Conservation (phyloP, 768 basidiomycete species). For the Collybia sp. region DNA sequence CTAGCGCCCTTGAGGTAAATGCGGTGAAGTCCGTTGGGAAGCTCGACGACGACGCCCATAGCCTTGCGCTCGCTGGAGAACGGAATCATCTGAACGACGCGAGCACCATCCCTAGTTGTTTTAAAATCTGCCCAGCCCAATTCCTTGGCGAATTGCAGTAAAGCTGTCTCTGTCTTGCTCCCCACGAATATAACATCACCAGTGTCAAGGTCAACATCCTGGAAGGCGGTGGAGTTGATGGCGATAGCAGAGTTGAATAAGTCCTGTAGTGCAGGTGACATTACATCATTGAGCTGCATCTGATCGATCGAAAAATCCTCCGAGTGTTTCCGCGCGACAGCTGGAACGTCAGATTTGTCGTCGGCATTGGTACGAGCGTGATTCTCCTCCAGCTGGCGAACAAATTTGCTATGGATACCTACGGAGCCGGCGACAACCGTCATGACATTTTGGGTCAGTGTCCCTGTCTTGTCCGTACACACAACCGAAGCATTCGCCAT, state of each 20-base stretch:
- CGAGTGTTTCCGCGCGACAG: slow-evolving; percentile 37
- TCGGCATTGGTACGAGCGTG: slow-evolving; percentile 66
- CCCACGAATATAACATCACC: slow-evolving; percentile 71
- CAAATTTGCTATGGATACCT: slow-evolving; percentile 94
- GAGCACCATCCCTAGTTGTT: slow-evolving; percentile 52
- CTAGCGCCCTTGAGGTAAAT: slow-evolving; percentile 90
- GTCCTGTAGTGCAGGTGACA: slow-evolving; percentile 54
- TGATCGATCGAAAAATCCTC: slow-evolving; percentile 89
- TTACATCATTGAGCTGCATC: slow-evolving; percentile 54
- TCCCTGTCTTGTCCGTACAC: slow-evolving; percentile 96
- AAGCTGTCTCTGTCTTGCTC: slow-evolving; percentile 92
- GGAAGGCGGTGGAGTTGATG: slow-evolving; percentile 93
- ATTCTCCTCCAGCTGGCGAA: slow-evolving; percentile 71
- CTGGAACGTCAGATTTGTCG: slow-evolving; percentile 33
- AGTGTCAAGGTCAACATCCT: slow-evolving; percentile 64
- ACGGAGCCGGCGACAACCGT: slow-evolving; percentile 93
- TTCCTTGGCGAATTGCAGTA: slow-evolving; percentile 81
- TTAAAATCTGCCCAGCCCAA: slow-evolving; percentile 74
- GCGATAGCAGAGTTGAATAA: slow-evolving; percentile 85
- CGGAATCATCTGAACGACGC: slow-evolving; percentile 83
- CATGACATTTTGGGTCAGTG: slow-evolving; percentile 94
- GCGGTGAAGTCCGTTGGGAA: slow-evolving; percentile 51
- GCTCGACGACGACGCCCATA: slow-evolving; percentile 85
- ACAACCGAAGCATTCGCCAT: slow-evolving; percentile 98
- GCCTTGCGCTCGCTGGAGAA: slow-evolving; percentile 93